These are phyloP conservation scores for Populus tomentosa DNA, from an alignment of 441 rosid species.

Conservation along the genomic window DNA sequence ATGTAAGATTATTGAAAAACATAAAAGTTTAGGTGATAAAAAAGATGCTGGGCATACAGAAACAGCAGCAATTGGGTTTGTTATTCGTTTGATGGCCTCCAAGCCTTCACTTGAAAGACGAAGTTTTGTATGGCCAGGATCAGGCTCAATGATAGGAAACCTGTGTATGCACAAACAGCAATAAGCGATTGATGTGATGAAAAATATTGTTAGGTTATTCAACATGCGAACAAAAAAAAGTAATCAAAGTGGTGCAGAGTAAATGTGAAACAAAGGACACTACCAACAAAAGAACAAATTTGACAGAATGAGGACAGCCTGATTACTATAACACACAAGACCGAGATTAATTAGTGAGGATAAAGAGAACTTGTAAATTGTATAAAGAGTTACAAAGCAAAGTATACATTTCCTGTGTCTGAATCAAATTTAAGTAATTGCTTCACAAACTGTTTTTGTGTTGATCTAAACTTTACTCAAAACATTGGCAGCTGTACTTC, in stretches of 20 bases:
- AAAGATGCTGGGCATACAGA: slow-evolving; percentile 50
- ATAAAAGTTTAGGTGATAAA: neutral
- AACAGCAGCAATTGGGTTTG: slow-evolving; percentile 85
- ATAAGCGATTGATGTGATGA: neutral
- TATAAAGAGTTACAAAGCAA: neutral
- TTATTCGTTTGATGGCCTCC: slow-evolving; percentile 81
- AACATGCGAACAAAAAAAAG: neutral
- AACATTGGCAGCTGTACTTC: neutral
- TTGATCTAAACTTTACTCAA: neutral
- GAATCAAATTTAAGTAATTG: neutral
- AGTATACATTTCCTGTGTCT: neutral
- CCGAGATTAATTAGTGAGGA: neutral
- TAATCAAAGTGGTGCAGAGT: neutral
- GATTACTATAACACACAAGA: neutral
- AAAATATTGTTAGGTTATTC: neutral
- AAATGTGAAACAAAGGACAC: neutral
- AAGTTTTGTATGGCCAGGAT: slow-evolving; percentile 95
- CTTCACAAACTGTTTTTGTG: neutral
- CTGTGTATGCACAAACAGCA: slow-evolving; percentile 34
- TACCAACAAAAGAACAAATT: neutral
- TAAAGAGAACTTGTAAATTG: neutral
- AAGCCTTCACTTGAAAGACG: slow-evolving; percentile 87
- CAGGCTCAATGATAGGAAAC: slow-evolving; percentile 94
- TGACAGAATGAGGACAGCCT: neutral
- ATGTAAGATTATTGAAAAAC: neutral